Evolutionary conservation across 257 asterid species (phyloP), one percentile per base, ranked within the genome.

Genomic region (Cinchona pubescens): DNA sequence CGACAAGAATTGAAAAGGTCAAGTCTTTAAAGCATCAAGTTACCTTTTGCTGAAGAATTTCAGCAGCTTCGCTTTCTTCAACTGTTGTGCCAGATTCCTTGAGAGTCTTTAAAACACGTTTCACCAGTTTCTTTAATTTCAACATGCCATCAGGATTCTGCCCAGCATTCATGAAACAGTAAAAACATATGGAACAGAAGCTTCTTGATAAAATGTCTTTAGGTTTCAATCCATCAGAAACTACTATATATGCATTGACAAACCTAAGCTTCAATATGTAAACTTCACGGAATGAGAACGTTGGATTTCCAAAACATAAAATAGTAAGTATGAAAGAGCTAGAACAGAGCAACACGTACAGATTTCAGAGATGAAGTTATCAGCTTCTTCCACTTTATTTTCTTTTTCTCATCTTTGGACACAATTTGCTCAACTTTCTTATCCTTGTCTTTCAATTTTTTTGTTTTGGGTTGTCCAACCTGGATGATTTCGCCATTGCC

Each of bases 341-440:
- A 40, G 8, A 7, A 48, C 30, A 42, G 0, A 6, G 19, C 43
- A 42, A 71, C 23, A 85, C 93, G 6, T 87, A 94, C 99, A 53
- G 96, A 89, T 87, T 85, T 85, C 78, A 94, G 70, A 72, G 90
- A 89, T 58, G 93, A 84, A 69, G 90, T 79, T 69, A 95, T 92
- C 75, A 95, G 88, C 83, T 90, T 92, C 86, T 92, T 95, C 99
- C 98, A 92, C 83, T 91, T 86, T 65, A 90, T 89, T 74, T 83
- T 79, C 86, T 82, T 86, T 79, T 70, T 78, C 71, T 74, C 77
- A 62, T 49, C 88, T 53, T 81, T 71, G 53, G 73, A 68, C 42
- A 76, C 78, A 73, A 61, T 72, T 49, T 76, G 79, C 82, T 88
- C 90, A 80, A 87, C 84, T 80, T 87, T 88, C 90, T 88, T 89